These are phyloP conservation scores for Endothia cerciana DNA, from an alignment of 2,329 filamentous ascomycete species.

Conservation along the genomic window DNA sequence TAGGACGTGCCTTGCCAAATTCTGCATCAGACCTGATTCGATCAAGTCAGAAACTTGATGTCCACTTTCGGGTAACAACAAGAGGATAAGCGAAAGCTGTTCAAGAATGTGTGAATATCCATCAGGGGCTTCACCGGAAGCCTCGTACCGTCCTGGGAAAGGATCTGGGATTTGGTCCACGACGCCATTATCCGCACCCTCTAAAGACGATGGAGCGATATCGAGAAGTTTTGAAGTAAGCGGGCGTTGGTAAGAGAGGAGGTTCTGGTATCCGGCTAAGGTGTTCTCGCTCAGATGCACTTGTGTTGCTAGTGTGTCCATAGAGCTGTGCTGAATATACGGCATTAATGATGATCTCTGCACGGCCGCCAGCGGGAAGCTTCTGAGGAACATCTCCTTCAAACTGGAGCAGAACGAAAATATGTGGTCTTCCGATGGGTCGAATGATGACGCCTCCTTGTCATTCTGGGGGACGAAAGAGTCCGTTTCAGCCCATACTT, in stretches of 20 bases:
- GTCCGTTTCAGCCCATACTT: slow-evolving; percentile 33
- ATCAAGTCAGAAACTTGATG: neutral
- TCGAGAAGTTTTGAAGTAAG: neutral
- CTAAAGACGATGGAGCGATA: neutral
- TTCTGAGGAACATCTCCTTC: slow-evolving; percentile 32
- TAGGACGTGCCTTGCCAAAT: slow-evolving; percentile 27
- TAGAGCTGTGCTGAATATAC: slow-evolving; percentile 14
- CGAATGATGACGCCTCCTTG: neutral
- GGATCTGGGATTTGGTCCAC: neutral
- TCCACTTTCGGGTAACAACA: slow-evolving; percentile 19
- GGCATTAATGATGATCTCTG: slow-evolving; percentile 21
- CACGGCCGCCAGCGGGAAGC: slow-evolving; percentile 23
- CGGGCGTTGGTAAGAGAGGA: neutral
- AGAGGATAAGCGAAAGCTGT: slow-evolving; percentile 26
- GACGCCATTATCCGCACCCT: neutral
- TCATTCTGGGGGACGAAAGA: neutral
- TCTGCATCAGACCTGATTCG: slow-evolving; percentile 1
- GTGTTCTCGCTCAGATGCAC: slow-evolving; percentile 11
- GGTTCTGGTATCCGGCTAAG: neutral
- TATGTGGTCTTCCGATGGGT: slow-evolving; percentile 30
- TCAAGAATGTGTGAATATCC: slow-evolving; percentile 1
- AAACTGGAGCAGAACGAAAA: slow-evolving; percentile 33
- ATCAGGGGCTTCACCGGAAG: slow-evolving; percentile 6
- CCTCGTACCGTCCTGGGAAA: neutral
- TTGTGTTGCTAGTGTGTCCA: neutral